Evolutionary conservation across 2,329 filamentous ascomycete species (phyloP).

Genomic region (Claviceps citrina): DNA sequence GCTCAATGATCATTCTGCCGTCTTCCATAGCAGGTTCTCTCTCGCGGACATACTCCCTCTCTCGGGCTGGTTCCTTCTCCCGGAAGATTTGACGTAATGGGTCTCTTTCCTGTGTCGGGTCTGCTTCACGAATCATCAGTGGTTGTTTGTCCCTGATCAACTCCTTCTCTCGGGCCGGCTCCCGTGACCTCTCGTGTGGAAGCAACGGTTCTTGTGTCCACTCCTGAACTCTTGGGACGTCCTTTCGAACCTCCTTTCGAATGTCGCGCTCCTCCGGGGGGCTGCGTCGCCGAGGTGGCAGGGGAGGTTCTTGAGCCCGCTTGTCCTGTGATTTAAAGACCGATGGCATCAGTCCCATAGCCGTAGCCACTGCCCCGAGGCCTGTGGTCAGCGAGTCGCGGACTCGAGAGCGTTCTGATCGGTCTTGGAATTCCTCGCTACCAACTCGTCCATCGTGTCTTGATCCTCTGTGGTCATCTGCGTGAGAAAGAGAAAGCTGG

Average conservation of each 20-base stretch:
- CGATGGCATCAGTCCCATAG: constrained; percentile 27
- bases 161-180: constrained; percentile 1
- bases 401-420: constrained; percentile 26
- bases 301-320: constrained; percentile 19
- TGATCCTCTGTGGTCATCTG: constrained; percentile 16
- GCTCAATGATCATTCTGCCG: constrained; percentile 9
- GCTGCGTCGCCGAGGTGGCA: constrained; percentile 15
- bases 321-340: constrained; percentile 23
- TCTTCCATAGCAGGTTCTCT: too few species aligned
- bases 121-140: constrained; percentile 3
- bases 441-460: constrained; percentile 17
- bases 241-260: constrained; percentile 9
- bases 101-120: neutral
- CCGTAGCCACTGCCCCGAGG: constrained; percentile 32
- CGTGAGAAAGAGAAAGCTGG: constrained; percentile 10
- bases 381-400: constrained; percentile 34
- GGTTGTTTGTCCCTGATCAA: neutral
- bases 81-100: constrained; percentile 1
- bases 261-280: constrained; percentile 17
- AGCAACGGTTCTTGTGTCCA: constrained; percentile 8
- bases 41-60: constrained; percentile 8
- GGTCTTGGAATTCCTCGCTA: constrained; percentile 16
- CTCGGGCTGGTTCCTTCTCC: constrained; percentile 7
- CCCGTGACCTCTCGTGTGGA: constrained; percentile 4
- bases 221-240: constrained; percentile 7